Evolutionary conservation across 2,329 filamentous ascomycete genomes (phyloP), one percentile per base, ranked within the genome.

Genomic region (Ophiostoma novo-ulmi): DNA sequence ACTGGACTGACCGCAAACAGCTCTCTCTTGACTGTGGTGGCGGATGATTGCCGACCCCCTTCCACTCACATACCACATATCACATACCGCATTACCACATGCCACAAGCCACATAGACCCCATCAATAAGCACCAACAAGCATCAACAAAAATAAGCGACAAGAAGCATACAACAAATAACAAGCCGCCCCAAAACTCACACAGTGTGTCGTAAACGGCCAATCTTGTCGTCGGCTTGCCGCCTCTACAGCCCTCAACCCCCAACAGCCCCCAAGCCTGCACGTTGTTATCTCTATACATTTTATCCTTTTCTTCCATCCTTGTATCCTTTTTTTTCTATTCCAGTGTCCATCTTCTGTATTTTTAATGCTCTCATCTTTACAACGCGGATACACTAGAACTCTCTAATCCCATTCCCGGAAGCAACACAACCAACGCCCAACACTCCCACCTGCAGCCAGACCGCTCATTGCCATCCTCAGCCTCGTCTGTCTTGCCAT

Each of bases 201-300:
- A 36, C 58, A 36, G 58, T 63, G 26, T 26, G 7, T 14, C 13
- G n/a, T 63, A 36, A 58, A 31, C 52, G 52, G n/a, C 52, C 52
- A 58, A 26, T 58, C 10, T 4, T 22, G n/a, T 58, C 17, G 52
- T 26, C 13, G 22, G 10, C 10, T 11, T 31, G 52, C 11, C 58
- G 58, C 26, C 11, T 63, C 14, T 58, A 26, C 58, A 26, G 26
- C 58, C 58, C 55, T 26, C 58, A 63, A 35, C 26, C 58, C 58
- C 58, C 58, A 63, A 63, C 58, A 58, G 52, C 52, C 52, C 52
- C 52, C 52, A 22, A 14, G 8, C n/a, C 44, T 58, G 52, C 52
- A 58, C 22, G 52, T 58, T 26, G 52, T 26, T 17, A 44, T 31
- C 39, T 10, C 39, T 44, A 17, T 44, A 11, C 39, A 11, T 22